Evolutionary conservation across 306 rosid genomes (phyloP), one percentile per base, ranked within the genome.

Genomic region (Prunus davidiana): DNA sequence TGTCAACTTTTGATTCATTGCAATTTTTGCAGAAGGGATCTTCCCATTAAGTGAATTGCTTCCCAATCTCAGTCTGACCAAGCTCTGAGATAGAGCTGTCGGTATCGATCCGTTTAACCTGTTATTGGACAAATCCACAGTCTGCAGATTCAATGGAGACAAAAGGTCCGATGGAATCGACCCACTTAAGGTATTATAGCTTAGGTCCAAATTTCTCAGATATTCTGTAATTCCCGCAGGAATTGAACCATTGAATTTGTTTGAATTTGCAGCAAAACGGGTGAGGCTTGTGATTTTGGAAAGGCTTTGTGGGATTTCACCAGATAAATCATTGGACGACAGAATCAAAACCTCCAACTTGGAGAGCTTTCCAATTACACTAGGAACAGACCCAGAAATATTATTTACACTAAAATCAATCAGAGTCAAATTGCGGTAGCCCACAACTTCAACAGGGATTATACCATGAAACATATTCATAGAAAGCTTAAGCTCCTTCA

Each of bases 41-140:
- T 0, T 46, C 58, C 86, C 97, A 47, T 15, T 67, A 30, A 95
- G 88, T 0, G 0, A 13, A 82, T 95, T 95, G 57, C 61, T 54
- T 43, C 99, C 97, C 52, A 92, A 50, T 79, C 99, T 89, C 89
- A 95, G 73, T 81, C 96, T 86, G 28, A 83, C 68, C 73, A 95
- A 76, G 57, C 58, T 82, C 28, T 10, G 0, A 63, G 97, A 90
- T 25, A 92, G 18, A 3, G 8, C 25, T 47, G 20, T 2, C 11
- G 96, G 99, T 16, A 95, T 60, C 4, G 62, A 2, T 22, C 97
- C 99, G 1, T 6, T 16, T 22, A 95, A 78, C 19, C 0, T 6
- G 68, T 95, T 95, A 62, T 60, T 1, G 11, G 97, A 86, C 84
- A 95, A 90, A 75, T 95, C 99, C 30, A 95, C 69, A 28, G 74